Base-by-base conservation (phyloP, 75 land plant species). In the Gnetum montanum region DNA sequence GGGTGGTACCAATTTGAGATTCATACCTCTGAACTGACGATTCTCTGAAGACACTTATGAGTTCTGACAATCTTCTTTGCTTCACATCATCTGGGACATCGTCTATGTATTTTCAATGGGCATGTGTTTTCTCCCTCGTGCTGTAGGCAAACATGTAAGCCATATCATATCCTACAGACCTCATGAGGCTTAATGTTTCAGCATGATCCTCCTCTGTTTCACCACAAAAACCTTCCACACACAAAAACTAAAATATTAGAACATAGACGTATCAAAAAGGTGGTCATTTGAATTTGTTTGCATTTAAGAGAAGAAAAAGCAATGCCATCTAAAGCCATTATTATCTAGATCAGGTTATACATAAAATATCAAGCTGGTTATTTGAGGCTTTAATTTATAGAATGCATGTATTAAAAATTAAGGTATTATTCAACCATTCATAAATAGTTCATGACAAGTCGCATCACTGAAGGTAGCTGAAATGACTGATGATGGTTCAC, bases 121-220 rank as follows among this genome's bases (percentile, higher is more conserved):
- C 98, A 66, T 89, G 98, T 31, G 98, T 94, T 54, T 77, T 85
- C 47, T 94, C 96, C 27, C 96, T 72, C 84, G 86, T 81, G 65
- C 98, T 94, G 72, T 94, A 94, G 2, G 91, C 96, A 73, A 94
- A 94, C 98, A 94, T 90, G 77, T 90, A 90, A 36, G 98, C 96
- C 98, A 94, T 94, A 31, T 94, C 98, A 57, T 94, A 94, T 23
- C 98, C 96, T 26, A 94, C 98, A 50, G 73, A 62, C 54, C 71
- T 81, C 13, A 86, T 43, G 3, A 94, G 69, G 62, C 70, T 83
- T 6, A 94, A 47, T 6, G 96, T 94, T 26, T 90, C 85, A 5
- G 43, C 58, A 41, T 90, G 91, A 33, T 94, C 96, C 57, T 94
- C 91, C 55, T 94, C 98, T 34, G 91, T 94, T 75, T 94, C 98